phyloP scores from a whole-genome alignment of 2,329 filamentous ascomycete species.

The Cytospora chrysosperma region DNA sequence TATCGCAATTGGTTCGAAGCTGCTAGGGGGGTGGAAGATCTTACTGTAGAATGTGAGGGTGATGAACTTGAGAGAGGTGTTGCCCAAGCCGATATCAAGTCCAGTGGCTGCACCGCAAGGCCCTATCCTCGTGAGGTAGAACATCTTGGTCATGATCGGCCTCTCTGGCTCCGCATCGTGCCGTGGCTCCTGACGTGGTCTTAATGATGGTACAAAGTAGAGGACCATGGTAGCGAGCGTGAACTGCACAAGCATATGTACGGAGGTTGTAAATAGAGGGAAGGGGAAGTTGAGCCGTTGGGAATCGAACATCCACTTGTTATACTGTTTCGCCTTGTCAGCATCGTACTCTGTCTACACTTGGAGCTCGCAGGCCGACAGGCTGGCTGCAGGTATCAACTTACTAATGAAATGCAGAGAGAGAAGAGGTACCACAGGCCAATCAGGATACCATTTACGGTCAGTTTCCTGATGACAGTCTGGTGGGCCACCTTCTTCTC shows the following conservation, averaged over 20 bases:
- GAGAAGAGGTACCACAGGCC: conserved; percentile 88
- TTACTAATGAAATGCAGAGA: conserved; percentile 84
- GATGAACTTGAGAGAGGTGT: conserved; percentile 94
- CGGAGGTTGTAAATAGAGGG: conserved; percentile 88
- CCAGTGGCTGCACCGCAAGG: conserved; percentile 92
- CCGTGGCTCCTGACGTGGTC: conserved; percentile 55
- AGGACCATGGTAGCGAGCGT: conserved; percentile 73
- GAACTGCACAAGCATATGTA: conserved; percentile 97
- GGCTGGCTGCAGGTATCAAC: conserved; percentile 33
- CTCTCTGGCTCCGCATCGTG: conserved; percentile 53
- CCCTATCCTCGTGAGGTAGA: conserved; percentile 88
- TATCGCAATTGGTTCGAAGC: conserved; percentile 18
- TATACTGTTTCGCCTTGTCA: conserved; percentile 62
- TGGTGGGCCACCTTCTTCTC: conserved; percentile 76
- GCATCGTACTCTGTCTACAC: neutral
- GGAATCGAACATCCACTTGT: conserved; percentile 99
- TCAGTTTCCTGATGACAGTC: conserved; percentile 65
- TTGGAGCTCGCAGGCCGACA: neutral
- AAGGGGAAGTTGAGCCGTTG: conserved; percentile 86
- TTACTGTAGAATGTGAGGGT: conserved; percentile 92
- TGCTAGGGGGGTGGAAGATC: conserved; percentile 27
- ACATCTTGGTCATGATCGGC: conserved; percentile 79
- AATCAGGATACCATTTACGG: conserved; percentile 80
- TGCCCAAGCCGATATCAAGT: conserved; percentile 92
- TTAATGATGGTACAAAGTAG: conserved; percentile 77